Conservation (phyloP, 2,329 filamentous ascomycete genomes). For the Colletotrichum sp. region DNA sequence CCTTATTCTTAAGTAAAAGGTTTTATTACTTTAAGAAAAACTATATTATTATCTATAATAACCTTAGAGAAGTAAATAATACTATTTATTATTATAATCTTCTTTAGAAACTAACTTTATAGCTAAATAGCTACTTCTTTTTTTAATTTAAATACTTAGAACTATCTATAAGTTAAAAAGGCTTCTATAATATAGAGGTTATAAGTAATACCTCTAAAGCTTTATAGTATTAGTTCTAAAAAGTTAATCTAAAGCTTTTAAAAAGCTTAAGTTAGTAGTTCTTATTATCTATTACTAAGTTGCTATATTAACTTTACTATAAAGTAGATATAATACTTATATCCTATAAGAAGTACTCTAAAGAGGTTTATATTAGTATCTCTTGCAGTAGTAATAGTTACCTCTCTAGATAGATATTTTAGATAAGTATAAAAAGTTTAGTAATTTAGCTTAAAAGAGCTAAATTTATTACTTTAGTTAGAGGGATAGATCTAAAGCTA, state of each 20-base stretch:
- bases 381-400: no score
- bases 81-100: not conserved
- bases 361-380: not conserved
- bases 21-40: not conserved
- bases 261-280: not conserved
- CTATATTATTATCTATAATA: not conserved
- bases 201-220: not conserved
- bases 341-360: not conserved
- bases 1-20: not conserved
- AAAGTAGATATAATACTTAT: not conserved
- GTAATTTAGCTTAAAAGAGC: not conserved
- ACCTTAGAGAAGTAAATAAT: not conserved
- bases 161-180: not conserved
- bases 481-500: not conserved
- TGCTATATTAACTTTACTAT: no score
- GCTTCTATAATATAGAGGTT: not conserved
- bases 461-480: not conserved
- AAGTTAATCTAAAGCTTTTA: not conserved
- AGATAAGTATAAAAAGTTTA: not conserved
- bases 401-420: no score
- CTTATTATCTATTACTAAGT: not conserved
- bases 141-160: not conserved
- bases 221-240: not conserved
- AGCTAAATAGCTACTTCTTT: not conserved
- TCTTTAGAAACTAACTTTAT: not conserved